These are phyloP conservation scores for Gossypium arboreum DNA, from an alignment of 345 rosid genomes.

Conservation along the genomic window DNA sequence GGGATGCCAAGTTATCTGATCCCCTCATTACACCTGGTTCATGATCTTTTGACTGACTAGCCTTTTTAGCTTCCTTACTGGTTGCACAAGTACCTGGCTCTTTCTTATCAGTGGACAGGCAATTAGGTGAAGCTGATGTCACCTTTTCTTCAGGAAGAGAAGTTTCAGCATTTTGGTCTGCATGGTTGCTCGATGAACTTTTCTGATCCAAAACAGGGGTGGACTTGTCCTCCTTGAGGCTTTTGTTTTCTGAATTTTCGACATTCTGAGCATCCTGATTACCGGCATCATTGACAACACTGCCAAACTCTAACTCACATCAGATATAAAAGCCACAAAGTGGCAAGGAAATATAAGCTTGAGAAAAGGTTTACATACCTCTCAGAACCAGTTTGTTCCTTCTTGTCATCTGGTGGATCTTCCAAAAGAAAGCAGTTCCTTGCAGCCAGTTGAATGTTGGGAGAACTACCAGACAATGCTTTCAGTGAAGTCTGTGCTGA, in stretches of 20 bases:
- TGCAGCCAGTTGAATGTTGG: slow-evolving; percentile 61
- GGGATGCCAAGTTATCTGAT: no score
- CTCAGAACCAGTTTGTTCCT: slow-evolving; percentile 42
- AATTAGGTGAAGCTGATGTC: slow-evolving; percentile 28
- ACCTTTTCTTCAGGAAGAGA: slow-evolving; percentile 44
- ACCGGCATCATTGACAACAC: slow-evolving; percentile 40
- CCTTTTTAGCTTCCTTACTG: no score
- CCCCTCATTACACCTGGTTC: no score
- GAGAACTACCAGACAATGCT: slow-evolving; percentile 47
- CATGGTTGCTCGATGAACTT: slow-evolving; percentile 29
- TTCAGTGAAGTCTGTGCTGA: slow-evolving; percentile 65
- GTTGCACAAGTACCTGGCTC: slow-evolving; percentile 8
- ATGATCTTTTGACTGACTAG: no score
- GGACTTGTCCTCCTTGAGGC: slow-evolving; percentile 31
- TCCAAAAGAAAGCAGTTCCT: no score
- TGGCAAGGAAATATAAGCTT: slow-evolving; percentile 3
- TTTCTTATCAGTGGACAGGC: slow-evolving; percentile 26
- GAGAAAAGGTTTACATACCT: slow-evolving; percentile 37
- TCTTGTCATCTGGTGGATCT: slow-evolving; percentile 31
- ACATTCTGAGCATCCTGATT: slow-evolving; percentile 36
- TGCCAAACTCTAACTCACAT: slow-evolving; percentile 36
- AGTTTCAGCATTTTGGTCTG: slow-evolving; percentile 31
- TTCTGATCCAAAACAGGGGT: slow-evolving; percentile 27
- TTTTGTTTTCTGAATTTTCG: slow-evolving; percentile 31
- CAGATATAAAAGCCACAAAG: slow-evolving; percentile 27